A percentile compares a stretch with the other conserved stretches of the same genome.
These are phyloP conservation scores for Brassica rapa DNA, from an alignment of 345 rosid species.

Conservation along the genomic window DNA sequence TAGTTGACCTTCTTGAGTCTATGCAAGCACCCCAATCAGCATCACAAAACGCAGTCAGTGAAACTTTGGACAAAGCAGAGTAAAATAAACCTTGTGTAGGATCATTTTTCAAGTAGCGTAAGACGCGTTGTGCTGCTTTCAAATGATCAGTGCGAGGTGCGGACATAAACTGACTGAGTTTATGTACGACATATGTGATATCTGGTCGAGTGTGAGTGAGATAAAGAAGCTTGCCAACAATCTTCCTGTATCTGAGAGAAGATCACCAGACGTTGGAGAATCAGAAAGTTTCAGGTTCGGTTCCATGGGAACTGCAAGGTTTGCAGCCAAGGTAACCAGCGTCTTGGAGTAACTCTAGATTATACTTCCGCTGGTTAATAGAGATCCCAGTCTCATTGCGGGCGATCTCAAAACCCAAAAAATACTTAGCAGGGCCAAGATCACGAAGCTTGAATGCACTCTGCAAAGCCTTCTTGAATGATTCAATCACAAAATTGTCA, in stretches of 20 bases:
- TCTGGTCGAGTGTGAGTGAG: neutral
- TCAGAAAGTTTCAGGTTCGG: neutral
- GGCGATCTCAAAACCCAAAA: neutral
- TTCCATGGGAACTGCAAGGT: neutral
- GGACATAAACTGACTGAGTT: neutral
- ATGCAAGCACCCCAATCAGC: neutral
- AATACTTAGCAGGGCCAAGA: neutral
- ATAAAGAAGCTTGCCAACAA: neutral
- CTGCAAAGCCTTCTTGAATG: neutral
- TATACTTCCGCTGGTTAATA: neutral
- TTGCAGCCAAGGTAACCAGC: neutral
- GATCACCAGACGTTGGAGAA: neutral
- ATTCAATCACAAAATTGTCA: neutral
- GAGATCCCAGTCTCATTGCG: neutral
- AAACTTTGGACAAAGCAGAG: fast-evolving
- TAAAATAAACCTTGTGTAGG: neutral
- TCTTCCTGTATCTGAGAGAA: neutral
- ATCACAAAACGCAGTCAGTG: neutral
- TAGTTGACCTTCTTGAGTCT: neutral
- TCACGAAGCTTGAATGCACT: neutral
- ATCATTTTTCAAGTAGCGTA: neutral
- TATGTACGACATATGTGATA: neutral
- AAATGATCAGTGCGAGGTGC: neutral
- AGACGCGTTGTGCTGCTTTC: neutral
- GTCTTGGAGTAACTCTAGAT: neutral